These are phyloP conservation scores for Akanthomyces uredinophilus DNA, from an alignment of 2,329 filamentous ascomycete genomes.

Conservation along the genomic window DNA sequence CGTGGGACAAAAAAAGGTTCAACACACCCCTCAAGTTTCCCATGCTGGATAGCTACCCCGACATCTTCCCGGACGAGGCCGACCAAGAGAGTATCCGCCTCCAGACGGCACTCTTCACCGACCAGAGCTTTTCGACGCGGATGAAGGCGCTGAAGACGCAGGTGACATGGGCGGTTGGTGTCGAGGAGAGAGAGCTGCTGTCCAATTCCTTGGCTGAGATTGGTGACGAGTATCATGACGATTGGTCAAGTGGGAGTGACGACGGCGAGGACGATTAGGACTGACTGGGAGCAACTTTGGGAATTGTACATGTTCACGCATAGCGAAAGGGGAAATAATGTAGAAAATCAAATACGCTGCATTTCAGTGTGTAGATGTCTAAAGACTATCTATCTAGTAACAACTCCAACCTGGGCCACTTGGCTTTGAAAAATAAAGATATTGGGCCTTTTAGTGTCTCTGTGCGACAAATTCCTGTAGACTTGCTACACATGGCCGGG, in stretches of 20 bases:
- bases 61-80: constrained; percentile 55
- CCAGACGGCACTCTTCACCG: constrained; percentile 63
- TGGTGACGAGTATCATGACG: constrained; percentile 82
- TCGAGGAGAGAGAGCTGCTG: constrained; percentile 82
- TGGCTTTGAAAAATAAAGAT: background rate
- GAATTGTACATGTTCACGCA: background rate
- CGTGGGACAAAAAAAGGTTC: constrained; percentile 30
- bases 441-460: background rate
- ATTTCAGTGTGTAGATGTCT: constrained; percentile 8
- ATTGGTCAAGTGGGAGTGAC: constrained; percentile 75
- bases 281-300: background rate
- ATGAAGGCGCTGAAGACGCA: constrained; percentile 62
- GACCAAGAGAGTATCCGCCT: constrained; percentile 34
- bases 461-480: background rate
- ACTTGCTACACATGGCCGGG: background rate
- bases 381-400: constrained; percentile 13
- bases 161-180: constrained; percentile 55
- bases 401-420: constrained; percentile 1
- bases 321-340: background rate
- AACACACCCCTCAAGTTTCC: constrained; percentile 61
- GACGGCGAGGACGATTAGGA: constrained; percentile 45
- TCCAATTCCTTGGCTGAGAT: constrained; percentile 76
- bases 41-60: constrained; percentile 76
- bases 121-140: constrained; percentile 64
- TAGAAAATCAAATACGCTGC: constrained; percentile 7